Percentiles rank a stretch among this genome's conserved stretches.
These are phyloP conservation scores for Pythium apleroticum DNA, from an alignment of 352 stramenopile genomes.

Conservation along the genomic window DNA sequence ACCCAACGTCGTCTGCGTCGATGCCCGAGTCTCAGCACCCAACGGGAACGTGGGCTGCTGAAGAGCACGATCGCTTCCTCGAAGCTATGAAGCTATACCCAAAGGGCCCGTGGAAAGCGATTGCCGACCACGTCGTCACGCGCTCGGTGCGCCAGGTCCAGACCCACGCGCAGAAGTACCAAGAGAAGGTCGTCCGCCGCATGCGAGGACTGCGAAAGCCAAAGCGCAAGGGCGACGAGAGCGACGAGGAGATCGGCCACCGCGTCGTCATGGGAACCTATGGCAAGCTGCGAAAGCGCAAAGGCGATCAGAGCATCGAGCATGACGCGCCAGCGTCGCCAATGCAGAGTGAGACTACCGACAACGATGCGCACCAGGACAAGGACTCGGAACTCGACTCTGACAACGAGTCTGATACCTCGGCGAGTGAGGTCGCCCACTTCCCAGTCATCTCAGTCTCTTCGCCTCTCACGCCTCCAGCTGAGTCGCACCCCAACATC, in stretches of 20 bases:
- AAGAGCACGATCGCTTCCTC: constrained; percentile 76
- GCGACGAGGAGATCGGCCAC: constrained; percentile 42
- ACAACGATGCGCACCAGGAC: neutral
- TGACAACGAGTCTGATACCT: constrained; percentile 10
- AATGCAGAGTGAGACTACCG: neutral
- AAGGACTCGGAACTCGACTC: constrained; percentile 11
- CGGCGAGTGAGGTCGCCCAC: constrained; percentile 1
- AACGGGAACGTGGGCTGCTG: constrained; percentile 61
- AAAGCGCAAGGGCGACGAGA: constrained; percentile 71
- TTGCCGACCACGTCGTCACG: constrained; percentile 69
- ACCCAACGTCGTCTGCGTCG: constrained; percentile 4
- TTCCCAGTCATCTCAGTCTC: constrained; percentile 11
- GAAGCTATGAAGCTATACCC: constrained; percentile 65
- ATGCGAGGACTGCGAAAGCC: constrained; percentile 65
- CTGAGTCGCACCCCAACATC: neutral
- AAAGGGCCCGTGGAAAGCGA: constrained; percentile 70
- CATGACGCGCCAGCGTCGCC: neutral
- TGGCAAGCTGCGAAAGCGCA: constrained; percentile 28
- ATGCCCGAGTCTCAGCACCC: constrained; percentile 14
- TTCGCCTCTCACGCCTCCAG: neutral
- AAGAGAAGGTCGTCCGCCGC: constrained; percentile 69
- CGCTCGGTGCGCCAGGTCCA: constrained; percentile 71
- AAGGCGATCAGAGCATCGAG: constrained; percentile 9
- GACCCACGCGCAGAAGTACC: constrained; percentile 80
- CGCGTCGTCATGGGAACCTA: constrained; percentile 25